A percentile compares a stretch with the other conserved stretches of the same genome.
Conservation (phyloP, 78 protist species). For the Cavenderia fasciculata region DNA sequence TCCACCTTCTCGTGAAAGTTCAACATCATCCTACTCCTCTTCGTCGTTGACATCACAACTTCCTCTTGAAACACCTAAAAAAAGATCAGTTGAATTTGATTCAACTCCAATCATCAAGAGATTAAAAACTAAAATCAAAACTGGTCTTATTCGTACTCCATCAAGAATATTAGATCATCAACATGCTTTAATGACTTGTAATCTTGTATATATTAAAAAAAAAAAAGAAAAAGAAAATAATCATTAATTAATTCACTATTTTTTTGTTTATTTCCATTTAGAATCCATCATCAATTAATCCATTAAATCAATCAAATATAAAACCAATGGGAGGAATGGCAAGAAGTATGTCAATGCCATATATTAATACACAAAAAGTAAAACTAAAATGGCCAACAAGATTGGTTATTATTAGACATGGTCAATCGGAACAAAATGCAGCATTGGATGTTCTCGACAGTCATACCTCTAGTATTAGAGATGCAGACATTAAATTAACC, state of each 20-base stretch:
- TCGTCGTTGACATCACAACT: background rate
- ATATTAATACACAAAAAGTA: background rate
- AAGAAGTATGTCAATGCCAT: background rate
- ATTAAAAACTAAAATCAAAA: slow-evolving; percentile 5
- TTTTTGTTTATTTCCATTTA: too few species aligned
- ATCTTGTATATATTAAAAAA: too few species aligned
- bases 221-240: too few species aligned
- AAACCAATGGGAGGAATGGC: too few species aligned
- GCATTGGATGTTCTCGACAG: slow-evolving; percentile 26
- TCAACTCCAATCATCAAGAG: background rate
- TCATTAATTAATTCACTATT: too few species aligned
- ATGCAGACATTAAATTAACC: slow-evolving; percentile 51
- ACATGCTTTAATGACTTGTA: too few species aligned
- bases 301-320: too few species aligned
- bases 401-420: slow-evolving; percentile 55
- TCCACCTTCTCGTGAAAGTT: background rate
- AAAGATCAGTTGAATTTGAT: background rate
- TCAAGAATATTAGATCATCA: too few species aligned
- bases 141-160: slow-evolving; percentile 7
- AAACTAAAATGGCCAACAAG: slow-evolving; percentile 61
- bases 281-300: too few species aligned
- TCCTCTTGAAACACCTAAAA: background rate
- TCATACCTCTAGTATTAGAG: slow-evolving; percentile 2
- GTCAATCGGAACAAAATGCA: slow-evolving; percentile 66
- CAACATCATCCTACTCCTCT: background rate